Evolutionary conservation across 306 rosid genomes (phyloP), one percentile per base, ranked within the genome.

Genomic region (Macrotyloma uniflorum): DNA sequence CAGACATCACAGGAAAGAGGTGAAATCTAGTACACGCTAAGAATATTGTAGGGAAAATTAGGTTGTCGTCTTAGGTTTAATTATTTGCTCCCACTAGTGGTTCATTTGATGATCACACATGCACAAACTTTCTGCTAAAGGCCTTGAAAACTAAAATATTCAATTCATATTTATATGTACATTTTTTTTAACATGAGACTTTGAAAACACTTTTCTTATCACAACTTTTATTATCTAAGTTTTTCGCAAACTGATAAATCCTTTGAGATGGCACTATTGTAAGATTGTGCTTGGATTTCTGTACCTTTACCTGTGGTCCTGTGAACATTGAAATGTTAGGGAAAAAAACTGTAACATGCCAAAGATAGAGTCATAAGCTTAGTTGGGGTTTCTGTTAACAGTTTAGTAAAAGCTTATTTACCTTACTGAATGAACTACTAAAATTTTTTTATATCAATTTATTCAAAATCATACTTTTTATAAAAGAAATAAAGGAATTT

Each of bases 21-120:
- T 61, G 77, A 36, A 75, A 75, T 68, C 61, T 82, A 59, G 73
- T 50, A 61, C 78, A 76, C 57, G 49, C 45, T 36, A 47, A 75
- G 54, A 68, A 26, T 68, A 20, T 69, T 74, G 32, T 61, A 46
- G 55, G 62, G 58, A 33, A 49, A 70, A 55, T 8, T 47, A 22
- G 24, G 80, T 67, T 57, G 50, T 75, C 59, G 1, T 69, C 18
- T 40, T 11, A 40, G 68, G 57, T 51, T 50, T 38, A 38, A 76
- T 14, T 62, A 54, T 67, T 67, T 28, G 32, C 43, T n/a, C 22
- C 45, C 43, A 12, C 36, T 51, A 40, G 26, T 57, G 16, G 47
- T 55, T 55, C 26, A 15, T 74, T 62, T 75, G 66, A 77, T 75
- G 66, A 77, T 66, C 32, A 51, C 49, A 18, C 54, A 64, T 50